A percentile compares a stretch with the other conserved stretches of the same genome.
Evolutionary conservation across 495 filamentous ascomycete species (phyloP).

Genomic region (Astrothelium macrocarpum): DNA sequence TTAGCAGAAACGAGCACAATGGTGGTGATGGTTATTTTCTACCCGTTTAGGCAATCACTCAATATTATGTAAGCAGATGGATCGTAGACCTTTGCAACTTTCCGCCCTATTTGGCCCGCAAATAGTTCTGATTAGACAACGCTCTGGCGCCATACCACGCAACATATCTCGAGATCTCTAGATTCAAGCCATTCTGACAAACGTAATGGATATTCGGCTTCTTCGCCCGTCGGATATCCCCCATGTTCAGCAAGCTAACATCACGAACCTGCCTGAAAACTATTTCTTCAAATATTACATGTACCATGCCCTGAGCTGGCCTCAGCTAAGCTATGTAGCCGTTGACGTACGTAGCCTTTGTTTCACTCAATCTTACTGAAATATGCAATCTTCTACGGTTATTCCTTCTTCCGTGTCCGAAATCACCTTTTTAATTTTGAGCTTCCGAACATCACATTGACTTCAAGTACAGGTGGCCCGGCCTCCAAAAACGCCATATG

Average conservation of each 20-base stretch:
- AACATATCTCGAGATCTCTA: too few relatives aligned
- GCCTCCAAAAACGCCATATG: slow-evolving; percentile 64
- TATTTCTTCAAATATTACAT: slow-evolving; percentile 99
- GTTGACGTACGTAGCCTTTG: slow-evolving; percentile 50
- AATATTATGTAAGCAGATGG: background rate
- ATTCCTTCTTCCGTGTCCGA: background rate
- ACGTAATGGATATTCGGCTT: slow-evolving; percentile 71
- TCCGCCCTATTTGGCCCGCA: too few relatives aligned
- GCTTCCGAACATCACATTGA: too few relatives aligned
- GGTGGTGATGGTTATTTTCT: too few relatives aligned
- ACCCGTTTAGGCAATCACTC: background rate
- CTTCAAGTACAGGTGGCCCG: slow-evolving; percentile 53
- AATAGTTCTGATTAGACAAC: too few relatives aligned
- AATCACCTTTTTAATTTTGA: too few relatives aligned
- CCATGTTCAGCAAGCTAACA: slow-evolving; percentile 93
- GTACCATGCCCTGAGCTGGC: slow-evolving; percentile 97
- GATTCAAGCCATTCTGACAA: too few relatives aligned
- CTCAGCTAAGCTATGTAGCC: slow-evolving; percentile 90
- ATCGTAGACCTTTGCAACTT: background rate
- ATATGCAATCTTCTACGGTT: background rate
- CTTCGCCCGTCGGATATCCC: slow-evolving; percentile 72
- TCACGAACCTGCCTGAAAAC: slow-evolving; percentile 98
- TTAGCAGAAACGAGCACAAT: too few relatives aligned
- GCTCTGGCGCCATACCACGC: too few relatives aligned
- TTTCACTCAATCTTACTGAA: slow-evolving; percentile 7